A percentile compares a stretch with the other conserved stretches of the same genome.
Conservation (phyloP, 148 eudicot species). For the Polygonum maritimum region DNA sequence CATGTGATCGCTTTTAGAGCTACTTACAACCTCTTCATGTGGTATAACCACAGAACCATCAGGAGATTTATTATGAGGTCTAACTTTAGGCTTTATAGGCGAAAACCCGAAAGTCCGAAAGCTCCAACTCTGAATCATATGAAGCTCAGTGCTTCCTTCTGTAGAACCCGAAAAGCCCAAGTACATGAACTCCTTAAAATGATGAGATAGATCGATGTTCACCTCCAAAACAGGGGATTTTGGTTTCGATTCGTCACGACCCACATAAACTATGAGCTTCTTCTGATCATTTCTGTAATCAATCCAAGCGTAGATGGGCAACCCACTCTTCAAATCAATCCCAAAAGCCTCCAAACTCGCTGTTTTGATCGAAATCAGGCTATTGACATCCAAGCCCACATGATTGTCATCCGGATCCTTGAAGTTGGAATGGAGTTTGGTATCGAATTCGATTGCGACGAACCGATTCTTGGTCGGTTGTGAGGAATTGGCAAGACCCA, state of each 20-base stretch:
- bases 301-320: constrained; percentile 59
- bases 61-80: constrained; percentile 51
- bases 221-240: constrained; percentile 37
- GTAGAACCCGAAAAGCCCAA: constrained; percentile 87
- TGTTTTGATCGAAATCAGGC: constrained; percentile 48
- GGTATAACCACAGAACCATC: constrained; percentile 37
- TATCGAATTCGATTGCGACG: constrained; percentile 73
- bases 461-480: constrained; percentile 58
- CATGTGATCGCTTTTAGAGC: constrained; percentile 15
- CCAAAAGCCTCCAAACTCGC: constrained; percentile 22
- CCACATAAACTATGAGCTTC: constrained; percentile 29
- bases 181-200: constrained; percentile 52
- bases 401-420: constrained; percentile 73
- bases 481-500: constrained; percentile 73
- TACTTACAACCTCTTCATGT: constrained; percentile 20
- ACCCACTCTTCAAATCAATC: constrained; percentile 59
- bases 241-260: constrained; percentile 47
- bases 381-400: constrained; percentile 73
- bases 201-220: constrained; percentile 44
- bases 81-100: constrained; percentile 16
- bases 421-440: constrained; percentile 41
- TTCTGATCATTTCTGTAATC: constrained; percentile 44
- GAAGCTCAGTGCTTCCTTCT: constrained; percentile 86
- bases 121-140: constrained; percentile 52
- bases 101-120: constrained; percentile 47